These are phyloP conservation scores for Rhodotorula sp. DNA, from an alignment of 1,284 basidiomycete species.

Conservation along the genomic window DNA sequence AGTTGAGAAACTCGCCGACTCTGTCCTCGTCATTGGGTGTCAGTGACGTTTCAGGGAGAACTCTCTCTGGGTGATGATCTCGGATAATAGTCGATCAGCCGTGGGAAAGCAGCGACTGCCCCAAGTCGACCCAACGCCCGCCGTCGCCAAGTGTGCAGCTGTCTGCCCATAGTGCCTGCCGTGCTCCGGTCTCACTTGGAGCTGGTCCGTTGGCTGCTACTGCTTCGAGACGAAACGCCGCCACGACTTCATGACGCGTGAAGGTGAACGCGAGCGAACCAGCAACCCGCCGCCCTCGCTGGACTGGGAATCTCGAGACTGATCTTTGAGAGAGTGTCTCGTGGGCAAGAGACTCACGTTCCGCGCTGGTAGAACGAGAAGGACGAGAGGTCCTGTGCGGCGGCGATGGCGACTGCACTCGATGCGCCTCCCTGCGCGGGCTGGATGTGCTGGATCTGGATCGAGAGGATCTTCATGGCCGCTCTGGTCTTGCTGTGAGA, in stretches of 20 bases:
- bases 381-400: slow-evolving; percentile 77
- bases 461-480: slow-evolving; percentile 54
- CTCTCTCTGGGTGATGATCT: not conserved
- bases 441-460: slow-evolving; percentile 51
- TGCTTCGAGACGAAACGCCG: too few species aligned
- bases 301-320: too few species aligned
- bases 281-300: too few species aligned
- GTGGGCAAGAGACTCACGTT: slow-evolving; percentile 48
- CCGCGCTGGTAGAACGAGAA: slow-evolving; percentile 93
- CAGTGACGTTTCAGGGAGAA: not conserved
- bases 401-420: slow-evolving; percentile 62
- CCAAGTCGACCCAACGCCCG: not conserved
- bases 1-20: slow-evolving; percentile 82
- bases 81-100: too few species aligned
- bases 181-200: too few species aligned
- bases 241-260: too few species aligned
- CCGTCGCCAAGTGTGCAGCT: not conserved
- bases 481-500: too few species aligned
- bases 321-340: too few species aligned
- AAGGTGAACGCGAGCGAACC: not conserved
- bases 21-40: slow-evolving; percentile 7
- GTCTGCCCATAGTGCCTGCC: too few species aligned
- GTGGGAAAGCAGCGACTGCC: too few species aligned
- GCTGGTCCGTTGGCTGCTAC: too few species aligned
- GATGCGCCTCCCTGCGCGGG: slow-evolving; percentile 39